These are phyloP conservation scores for Hypholoma fasciculare DNA, from an alignment of 768 basidiomycete species.

Conservation along the genomic window DNA sequence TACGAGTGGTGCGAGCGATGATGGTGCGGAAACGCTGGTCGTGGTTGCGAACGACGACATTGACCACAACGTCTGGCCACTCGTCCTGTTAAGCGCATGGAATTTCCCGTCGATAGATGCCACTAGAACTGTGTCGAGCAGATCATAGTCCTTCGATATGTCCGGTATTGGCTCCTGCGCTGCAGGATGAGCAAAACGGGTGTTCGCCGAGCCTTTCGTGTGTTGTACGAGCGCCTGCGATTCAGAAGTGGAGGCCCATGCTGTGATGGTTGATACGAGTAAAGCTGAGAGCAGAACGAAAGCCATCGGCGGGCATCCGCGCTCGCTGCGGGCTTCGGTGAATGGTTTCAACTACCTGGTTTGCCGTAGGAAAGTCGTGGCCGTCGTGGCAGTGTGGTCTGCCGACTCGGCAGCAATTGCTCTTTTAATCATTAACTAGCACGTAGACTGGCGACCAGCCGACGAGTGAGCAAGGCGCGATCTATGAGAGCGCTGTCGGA, in stretches of 20 bases:
- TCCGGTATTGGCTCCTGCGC: conserved; percentile 10
- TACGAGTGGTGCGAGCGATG: conserved; percentile 71
- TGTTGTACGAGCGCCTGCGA: conserved; percentile 9
- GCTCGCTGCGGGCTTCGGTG: neutral
- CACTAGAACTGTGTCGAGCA: conserved; percentile 84
- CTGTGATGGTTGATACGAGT: neutral
- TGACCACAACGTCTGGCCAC: conserved; percentile 85
- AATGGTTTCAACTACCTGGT: too few relatives aligned
- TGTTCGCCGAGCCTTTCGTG: neutral
- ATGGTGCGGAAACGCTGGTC: conserved; percentile 39
- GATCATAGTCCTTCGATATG: conserved; percentile 47
- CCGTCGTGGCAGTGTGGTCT: neutral
- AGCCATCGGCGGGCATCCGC: conserved; percentile 10
- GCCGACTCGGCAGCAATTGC: too few relatives aligned
- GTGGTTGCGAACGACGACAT: conserved; percentile 63
- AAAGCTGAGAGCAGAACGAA: conserved; percentile 5
- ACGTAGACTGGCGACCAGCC: too few relatives aligned
- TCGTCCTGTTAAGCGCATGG: conserved; percentile 88
- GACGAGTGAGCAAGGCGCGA: too few relatives aligned
- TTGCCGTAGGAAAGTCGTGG: neutral
- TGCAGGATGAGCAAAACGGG: neutral
- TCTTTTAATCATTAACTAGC: too few relatives aligned
- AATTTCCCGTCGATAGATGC: conserved; percentile 95
- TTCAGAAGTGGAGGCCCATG: neutral
- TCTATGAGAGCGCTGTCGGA: too few relatives aligned